These are phyloP conservation scores for Boletus vinaceobasis DNA, from an alignment of 768 basidiomycete genomes.

Conservation along the genomic window DNA sequence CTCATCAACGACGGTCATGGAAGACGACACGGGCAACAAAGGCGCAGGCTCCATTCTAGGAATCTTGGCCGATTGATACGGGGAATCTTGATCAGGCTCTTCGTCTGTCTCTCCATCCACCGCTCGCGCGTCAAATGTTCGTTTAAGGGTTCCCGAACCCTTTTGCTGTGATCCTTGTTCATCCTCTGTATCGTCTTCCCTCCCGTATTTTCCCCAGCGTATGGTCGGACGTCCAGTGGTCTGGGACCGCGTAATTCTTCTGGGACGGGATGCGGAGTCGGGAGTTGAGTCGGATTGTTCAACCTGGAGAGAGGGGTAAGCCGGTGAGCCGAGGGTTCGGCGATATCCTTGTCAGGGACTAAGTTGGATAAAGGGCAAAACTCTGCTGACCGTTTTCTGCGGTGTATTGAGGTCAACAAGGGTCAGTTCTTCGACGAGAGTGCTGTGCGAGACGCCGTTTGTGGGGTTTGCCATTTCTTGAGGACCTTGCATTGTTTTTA, in stretches of 20 bases:
- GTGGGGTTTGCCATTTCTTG: slow-evolving; percentile 22
- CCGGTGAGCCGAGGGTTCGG: slow-evolving; percentile 28
- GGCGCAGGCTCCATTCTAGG: slow-evolving; percentile 26
- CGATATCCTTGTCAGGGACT: slow-evolving; percentile 25
- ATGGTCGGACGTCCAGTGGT: slow-evolving; percentile 33
- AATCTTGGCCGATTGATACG: slow-evolving; percentile 25
- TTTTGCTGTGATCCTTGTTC: slow-evolving; percentile 13
- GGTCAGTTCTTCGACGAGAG: slow-evolving; percentile 18
- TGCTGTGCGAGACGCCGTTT: slow-evolving; percentile 4
- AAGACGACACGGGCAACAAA: slow-evolving; percentile 26
- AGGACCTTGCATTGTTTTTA: slow-evolving; percentile 33
- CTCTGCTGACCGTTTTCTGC: slow-evolving; percentile 29
- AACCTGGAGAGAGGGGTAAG: slow-evolving; percentile 21
- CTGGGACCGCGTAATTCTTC: slow-evolving; percentile 34
- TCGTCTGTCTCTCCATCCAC: slow-evolving; percentile 35
- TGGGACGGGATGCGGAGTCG: slow-evolving; percentile 22
- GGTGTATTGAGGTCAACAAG: slow-evolving; percentile 24
- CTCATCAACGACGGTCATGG: slow-evolving; percentile 30
- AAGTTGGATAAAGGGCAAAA: slow-evolving; percentile 31
- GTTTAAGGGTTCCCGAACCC: slow-evolving; percentile 27
- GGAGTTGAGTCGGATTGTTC: slow-evolving; percentile 20
- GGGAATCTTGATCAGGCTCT: slow-evolving; percentile 21
- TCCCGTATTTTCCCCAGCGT: slow-evolving; percentile 33
- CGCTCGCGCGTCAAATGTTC: slow-evolving; percentile 33
- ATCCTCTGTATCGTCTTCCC: slow-evolving; percentile 28